Evolutionary conservation across 495 filamentous ascomycete genomes (phyloP).

Genomic region (Xylaria intraflava): DNA sequence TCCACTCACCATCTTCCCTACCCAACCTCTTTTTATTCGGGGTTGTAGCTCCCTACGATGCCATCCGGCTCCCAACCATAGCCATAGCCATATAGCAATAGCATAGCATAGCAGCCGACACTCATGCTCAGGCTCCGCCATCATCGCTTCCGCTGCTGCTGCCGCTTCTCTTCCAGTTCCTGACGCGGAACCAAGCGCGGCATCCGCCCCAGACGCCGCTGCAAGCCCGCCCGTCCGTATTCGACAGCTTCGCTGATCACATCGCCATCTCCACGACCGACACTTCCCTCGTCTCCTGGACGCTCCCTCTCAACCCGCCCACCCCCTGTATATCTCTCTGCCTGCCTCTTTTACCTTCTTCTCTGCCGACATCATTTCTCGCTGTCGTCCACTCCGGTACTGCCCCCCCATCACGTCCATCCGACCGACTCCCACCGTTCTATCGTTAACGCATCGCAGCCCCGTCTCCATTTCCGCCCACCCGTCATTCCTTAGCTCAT

Average conservation of each 20-base stretch:
- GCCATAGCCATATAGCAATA: neutral
- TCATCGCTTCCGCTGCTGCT: neutral
- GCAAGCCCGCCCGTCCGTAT: conserved; percentile 7
- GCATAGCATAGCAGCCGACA: neutral
- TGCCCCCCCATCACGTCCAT: neutral
- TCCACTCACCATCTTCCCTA: neutral
- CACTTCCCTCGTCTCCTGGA: conserved; percentile 1
- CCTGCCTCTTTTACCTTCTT: neutral
- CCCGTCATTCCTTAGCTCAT: neutral
- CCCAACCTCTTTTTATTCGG: neutral
- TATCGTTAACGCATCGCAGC: neutral
- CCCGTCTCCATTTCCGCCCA: neutral
- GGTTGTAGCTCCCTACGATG: neutral
- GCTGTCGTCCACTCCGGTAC: neutral
- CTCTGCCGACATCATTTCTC: neutral
- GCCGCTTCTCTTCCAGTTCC: neutral
- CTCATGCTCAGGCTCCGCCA: neutral
- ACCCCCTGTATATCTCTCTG: too few species aligned
- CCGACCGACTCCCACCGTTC: conserved; percentile 4
- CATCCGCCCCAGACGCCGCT: conserved; percentile 1
- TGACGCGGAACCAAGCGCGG: conserved; percentile 5
- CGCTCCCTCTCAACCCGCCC: too few species aligned
- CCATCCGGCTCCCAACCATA: too few species aligned
- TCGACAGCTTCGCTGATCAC: neutral
- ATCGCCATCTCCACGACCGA: neutral